These are phyloP conservation scores for Fusarium sp. DNA, from an alignment of 2,329 filamentous ascomycete species.

Conservation along the genomic window DNA sequence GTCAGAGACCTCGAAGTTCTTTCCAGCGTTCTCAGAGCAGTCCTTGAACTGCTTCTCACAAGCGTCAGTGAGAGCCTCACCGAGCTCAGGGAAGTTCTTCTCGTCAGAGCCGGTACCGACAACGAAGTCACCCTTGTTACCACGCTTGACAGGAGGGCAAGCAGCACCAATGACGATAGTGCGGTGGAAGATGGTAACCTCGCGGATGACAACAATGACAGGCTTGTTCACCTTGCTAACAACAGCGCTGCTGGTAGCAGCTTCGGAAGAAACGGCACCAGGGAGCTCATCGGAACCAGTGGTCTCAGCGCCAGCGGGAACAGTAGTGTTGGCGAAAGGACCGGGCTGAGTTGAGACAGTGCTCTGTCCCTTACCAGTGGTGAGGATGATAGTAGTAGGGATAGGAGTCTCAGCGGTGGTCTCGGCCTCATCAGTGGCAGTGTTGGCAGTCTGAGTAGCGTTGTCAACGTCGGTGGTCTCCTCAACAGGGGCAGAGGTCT, in stretches of 20 bases:
- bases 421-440: slow-evolving; percentile 27
- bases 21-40: slow-evolving; percentile 41
- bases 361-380: slow-evolving; percentile 31
- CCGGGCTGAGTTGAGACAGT: slow-evolving; percentile 26
- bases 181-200: slow-evolving; percentile 43
- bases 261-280: slow-evolving; percentile 15
- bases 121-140: slow-evolving; percentile 35
- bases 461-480: slow-evolving; percentile 25
- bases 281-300: slow-evolving; percentile 22
- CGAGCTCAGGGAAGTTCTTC: slow-evolving; percentile 38
- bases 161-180: slow-evolving; percentile 43
- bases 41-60: slow-evolving; percentile 46
- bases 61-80: slow-evolving; percentile 40
- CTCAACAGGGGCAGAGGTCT: slow-evolving; percentile 18
- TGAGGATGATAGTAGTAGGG: slow-evolving; percentile 34
- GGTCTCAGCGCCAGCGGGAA: slow-evolving; percentile 16
- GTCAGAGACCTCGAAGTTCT: slow-evolving; percentile 43
- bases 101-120: slow-evolving; percentile 40
- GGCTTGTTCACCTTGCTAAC: slow-evolving; percentile 37
- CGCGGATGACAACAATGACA: slow-evolving; percentile 39
- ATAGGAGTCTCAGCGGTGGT: slow-evolving; percentile 25
- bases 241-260: slow-evolving; percentile 31
- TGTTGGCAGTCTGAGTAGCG: slow-evolving; percentile 27
- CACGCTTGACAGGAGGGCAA: slow-evolving; percentile 44
- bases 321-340: slow-evolving; percentile 39